Conservation (phyloP, 73 alveolate species). For the Paramecium caudatum region DNA sequence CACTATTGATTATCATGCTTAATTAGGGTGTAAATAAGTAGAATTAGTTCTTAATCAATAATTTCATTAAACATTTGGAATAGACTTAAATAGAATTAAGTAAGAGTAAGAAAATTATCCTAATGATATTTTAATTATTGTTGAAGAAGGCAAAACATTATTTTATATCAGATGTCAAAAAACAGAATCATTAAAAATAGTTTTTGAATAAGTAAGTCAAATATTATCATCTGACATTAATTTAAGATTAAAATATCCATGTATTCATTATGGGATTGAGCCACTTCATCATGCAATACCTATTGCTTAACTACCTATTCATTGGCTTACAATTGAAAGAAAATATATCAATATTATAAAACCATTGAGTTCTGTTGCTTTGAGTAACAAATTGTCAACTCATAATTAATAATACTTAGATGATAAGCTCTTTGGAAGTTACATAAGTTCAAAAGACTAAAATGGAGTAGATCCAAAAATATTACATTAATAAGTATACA, state of each 20-base stretch:
- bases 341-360: neutral
- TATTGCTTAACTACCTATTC: neutral
- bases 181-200: neutral
- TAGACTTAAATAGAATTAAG: neutral
- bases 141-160: neutral
- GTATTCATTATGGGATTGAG: neutral
- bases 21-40: conserved; percentile 17
- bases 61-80: neutral
- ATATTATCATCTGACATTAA: neutral
- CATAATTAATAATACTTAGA: neutral
- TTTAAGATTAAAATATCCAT: conserved; percentile 25
- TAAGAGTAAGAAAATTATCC: neutral
- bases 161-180: neutral
- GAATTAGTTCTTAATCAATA: neutral
- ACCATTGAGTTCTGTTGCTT: neutral
- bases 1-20: conserved; percentile 36
- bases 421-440: no score
- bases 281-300: neutral
- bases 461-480: no score
- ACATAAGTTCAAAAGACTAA: no score
- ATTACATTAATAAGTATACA: no score
- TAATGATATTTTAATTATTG: neutral
- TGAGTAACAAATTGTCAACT: neutral
- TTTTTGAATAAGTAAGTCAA: neutral
- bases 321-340: conserved; percentile 1